Percentiles rank a stretch among this genome's conserved stretches.
Conservation (phyloP, 1,139 yeast genomes). For the Petasospora fabianii region DNA sequence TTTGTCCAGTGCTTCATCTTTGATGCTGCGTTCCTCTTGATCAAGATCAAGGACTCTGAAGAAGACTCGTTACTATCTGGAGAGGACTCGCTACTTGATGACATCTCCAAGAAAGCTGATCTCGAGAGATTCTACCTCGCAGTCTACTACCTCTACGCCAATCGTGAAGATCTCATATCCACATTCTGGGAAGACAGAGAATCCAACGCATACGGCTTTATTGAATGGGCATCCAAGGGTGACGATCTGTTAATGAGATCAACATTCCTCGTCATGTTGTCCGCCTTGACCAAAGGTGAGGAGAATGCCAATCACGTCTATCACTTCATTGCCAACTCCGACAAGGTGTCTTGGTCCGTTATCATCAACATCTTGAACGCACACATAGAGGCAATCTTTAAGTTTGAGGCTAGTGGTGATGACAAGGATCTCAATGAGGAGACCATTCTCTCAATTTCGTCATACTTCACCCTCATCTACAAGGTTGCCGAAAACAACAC, state of each 20-base stretch:
- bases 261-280: conserved; percentile 73
- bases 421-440: conserved; percentile 72
- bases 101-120: conserved; percentile 69
- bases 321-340: conserved; percentile 34
- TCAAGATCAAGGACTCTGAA: conserved; percentile 78
- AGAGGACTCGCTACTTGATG: conserved; percentile 42
- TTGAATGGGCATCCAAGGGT: conserved; percentile 84
- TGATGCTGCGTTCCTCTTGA: conserved; percentile 74
- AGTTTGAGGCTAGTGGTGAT: conserved; percentile 31
- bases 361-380: conserved; percentile 55
- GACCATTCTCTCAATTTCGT: conserved; percentile 69
- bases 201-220: conserved; percentile 65
- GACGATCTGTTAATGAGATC: conserved; percentile 83
- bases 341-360: conserved; percentile 54
- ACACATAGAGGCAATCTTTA: conserved; percentile 48
- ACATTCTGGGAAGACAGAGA: conserved; percentile 74
- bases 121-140: conserved; percentile 83
- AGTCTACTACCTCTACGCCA: conserved; percentile 63
- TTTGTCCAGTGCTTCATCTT: conserved; percentile 62
- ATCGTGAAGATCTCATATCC: conserved; percentile 54
- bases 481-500: conserved; percentile 45
- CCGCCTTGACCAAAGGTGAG: conserved; percentile 66
- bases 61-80: conserved; percentile 73
- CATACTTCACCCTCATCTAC: conserved; percentile 57
- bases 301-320: conserved; percentile 48